phyloP scores from a whole-genome alignment of 192 early-diverging fungal genomes.

The Spinellus fusiger region DNA sequence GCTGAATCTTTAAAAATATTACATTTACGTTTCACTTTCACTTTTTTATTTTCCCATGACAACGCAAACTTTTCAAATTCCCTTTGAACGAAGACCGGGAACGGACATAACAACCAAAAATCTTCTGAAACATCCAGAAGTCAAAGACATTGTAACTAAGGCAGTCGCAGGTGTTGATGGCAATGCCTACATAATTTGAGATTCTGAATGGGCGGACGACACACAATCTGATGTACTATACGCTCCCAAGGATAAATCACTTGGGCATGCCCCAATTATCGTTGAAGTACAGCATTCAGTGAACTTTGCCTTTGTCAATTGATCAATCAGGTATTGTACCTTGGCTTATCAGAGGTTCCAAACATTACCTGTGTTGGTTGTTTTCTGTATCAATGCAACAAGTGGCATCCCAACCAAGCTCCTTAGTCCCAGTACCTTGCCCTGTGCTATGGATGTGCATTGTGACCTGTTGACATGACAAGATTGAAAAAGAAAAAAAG shows the following conservation, averaged over 20 bases:
- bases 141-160: conserved; percentile 6
- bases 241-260: conserved; percentile 2
- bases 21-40: no score
- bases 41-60: no score
- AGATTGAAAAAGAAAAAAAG: no score
- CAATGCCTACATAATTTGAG: conserved; percentile 6
- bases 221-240: conserved; percentile 11
- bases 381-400: background rate
- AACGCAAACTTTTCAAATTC: no score
- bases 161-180: conserved; percentile 6
- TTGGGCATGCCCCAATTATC: conserved; percentile 3
- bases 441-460: no score
- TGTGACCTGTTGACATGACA: no score
- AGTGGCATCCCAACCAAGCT: background rate
- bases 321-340: no score
- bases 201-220: conserved; percentile 11
- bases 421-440: background rate
- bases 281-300: conserved; percentile 10
- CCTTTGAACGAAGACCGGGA: conserved; percentile 1
- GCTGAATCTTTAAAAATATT: no score
- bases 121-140: conserved; percentile 10
- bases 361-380: no score
- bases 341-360: no score
- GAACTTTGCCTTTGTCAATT: background rate
- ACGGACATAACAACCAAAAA: conserved; percentile 14